Evolutionary conservation across 768 basidiomycete genomes (phyloP).

Genomic region (Lentinula guzmanii): DNA sequence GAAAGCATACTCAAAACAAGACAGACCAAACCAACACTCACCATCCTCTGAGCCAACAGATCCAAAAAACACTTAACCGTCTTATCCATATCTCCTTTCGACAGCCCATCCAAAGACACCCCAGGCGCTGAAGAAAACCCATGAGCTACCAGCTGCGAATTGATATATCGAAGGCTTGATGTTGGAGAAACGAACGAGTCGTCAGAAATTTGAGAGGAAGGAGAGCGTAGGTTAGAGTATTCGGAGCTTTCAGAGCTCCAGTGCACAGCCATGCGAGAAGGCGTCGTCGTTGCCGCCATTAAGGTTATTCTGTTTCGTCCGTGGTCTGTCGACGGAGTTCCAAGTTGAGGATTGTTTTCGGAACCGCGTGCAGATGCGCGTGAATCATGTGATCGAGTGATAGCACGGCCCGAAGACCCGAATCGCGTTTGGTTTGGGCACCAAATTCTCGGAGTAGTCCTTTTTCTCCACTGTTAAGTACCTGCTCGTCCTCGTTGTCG

Average conservation of each 20-base stretch:
- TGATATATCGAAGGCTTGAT: slow-evolving; percentile 73
- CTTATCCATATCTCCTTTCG: slow-evolving; percentile 46
- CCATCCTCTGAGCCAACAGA: slow-evolving; percentile 72
- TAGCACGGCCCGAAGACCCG: too few species aligned
- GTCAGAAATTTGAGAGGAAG: slow-evolving; percentile 37
- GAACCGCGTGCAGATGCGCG: too few species aligned
- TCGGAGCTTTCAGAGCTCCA: slow-evolving; percentile 33
- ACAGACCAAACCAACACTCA: slow-evolving; percentile 28
- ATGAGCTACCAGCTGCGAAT: slow-evolving; percentile 77
- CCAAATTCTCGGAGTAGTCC: too few species aligned
- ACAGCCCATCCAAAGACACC: slow-evolving; percentile 60
- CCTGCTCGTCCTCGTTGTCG: too few species aligned
- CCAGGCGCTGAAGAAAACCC: slow-evolving; percentile 66
- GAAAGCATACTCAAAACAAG: neutral
- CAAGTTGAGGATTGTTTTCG: too few species aligned
- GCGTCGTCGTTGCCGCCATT: slow-evolving; percentile 18
- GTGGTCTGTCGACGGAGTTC: too few species aligned
- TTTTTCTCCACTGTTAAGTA: too few species aligned
- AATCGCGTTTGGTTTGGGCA: too few species aligned
- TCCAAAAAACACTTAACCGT: slow-evolving; percentile 71
- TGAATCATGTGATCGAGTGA: too few species aligned
- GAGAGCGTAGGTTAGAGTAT: slow-evolving; percentile 32
- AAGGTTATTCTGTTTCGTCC: too few species aligned
- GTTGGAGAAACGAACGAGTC: slow-evolving; percentile 44
- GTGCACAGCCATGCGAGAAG: slow-evolving; percentile 31